These are phyloP conservation scores for Fallopia convolvulus DNA, from an alignment of 148 eudicot species.

Conservation along the genomic window DNA sequence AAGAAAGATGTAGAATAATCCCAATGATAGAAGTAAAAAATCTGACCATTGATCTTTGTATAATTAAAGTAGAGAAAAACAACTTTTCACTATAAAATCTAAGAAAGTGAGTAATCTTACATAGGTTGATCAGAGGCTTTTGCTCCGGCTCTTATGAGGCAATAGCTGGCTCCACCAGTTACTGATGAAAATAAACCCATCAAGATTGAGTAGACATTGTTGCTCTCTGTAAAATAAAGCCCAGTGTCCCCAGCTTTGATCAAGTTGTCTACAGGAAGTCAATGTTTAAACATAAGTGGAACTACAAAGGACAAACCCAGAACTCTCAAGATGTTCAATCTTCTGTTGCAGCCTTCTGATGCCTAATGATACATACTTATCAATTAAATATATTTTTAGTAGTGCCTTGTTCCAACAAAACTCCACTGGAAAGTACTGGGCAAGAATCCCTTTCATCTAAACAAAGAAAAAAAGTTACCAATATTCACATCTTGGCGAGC, in stretches of 20 bases:
- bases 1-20: neutral
- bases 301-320: neutral
- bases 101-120: constrained; percentile 29
- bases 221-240: constrained; percentile 20
- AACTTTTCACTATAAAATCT: neutral
- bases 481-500: neutral
- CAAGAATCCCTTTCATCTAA: neutral
- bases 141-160: constrained; percentile 52
- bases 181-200: constrained; percentile 44
- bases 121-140: constrained; percentile 60
- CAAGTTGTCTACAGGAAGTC: constrained; percentile 21
- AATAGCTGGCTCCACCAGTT: constrained; percentile 46
- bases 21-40: neutral
- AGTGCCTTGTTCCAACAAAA: neutral
- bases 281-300: neutral
- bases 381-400: neutral
- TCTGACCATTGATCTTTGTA: neutral
- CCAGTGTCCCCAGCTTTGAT: constrained; percentile 22
- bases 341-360: neutral
- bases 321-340: neutral
- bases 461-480: neutral
- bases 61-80: neutral
- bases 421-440: neutral
- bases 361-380: neutral
- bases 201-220: constrained; percentile 26